Conservation (phyloP, 345 rosid genomes). For the Erucastrum elatum region DNA sequence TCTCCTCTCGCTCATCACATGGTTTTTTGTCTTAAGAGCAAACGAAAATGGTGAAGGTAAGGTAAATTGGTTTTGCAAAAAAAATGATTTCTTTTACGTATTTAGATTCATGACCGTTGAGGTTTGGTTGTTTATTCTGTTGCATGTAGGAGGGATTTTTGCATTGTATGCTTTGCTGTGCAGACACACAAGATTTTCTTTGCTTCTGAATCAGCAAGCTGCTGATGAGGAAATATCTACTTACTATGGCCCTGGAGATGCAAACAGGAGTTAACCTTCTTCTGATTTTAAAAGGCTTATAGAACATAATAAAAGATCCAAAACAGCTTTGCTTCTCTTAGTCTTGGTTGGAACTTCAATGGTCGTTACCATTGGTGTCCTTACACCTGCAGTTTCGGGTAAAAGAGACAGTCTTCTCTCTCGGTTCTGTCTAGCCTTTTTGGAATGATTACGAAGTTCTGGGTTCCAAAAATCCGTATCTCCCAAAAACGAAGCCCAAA, state of each 20-base stretch:
- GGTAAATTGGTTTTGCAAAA: not conserved
- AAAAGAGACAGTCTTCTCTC: not conserved
- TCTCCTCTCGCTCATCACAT: slow-evolving; percentile 65
- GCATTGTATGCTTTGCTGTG: slow-evolving; percentile 85
- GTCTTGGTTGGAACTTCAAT: slow-evolving; percentile 73
- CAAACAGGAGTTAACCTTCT: slow-evolving; percentile 46
- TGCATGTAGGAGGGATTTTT: slow-evolving; percentile 74
- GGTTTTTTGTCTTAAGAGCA: slow-evolving; percentile 54
- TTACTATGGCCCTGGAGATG: slow-evolving; percentile 54
- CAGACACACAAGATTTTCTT: slow-evolving; percentile 69
- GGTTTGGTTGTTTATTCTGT: not conserved
- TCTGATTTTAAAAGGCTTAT: slow-evolving; percentile 54
- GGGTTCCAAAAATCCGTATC: too few relatives aligned
- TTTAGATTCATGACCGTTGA: not conserved
- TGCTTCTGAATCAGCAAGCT: slow-evolving; percentile 91
- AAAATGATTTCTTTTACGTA: not conserved
- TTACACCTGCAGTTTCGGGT: slow-evolving; percentile 91
- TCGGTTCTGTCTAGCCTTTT: not conserved
- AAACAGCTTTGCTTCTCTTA: slow-evolving; percentile 67
- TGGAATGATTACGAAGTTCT: too few relatives aligned
- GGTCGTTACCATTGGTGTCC: slow-evolving; percentile 58
- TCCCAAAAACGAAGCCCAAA: too few relatives aligned
- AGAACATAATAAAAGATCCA: slow-evolving; percentile 64
- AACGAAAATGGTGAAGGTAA: slow-evolving; percentile 93
- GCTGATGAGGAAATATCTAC: slow-evolving; percentile 90